Percentiles rank a stretch among this genome's conserved stretches.
Conservation (phyloP, 257 asterid species). For the Nicotiana tabacum region DNA sequence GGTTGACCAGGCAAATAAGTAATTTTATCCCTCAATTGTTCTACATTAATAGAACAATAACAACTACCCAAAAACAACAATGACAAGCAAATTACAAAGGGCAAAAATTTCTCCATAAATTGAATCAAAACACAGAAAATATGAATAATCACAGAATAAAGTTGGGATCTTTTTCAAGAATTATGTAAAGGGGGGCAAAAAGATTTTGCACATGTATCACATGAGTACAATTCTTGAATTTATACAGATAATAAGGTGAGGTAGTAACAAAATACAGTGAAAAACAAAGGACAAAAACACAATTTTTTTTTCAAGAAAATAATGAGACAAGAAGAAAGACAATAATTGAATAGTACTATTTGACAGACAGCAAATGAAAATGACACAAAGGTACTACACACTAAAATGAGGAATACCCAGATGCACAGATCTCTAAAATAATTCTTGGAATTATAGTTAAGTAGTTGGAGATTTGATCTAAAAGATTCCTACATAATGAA, state of each 20-base stretch:
- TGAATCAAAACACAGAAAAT: neutral
- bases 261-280: neutral
- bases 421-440: slow-evolving; percentile 4
- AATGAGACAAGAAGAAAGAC: neutral
- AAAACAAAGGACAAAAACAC: neutral
- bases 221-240: neutral
- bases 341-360: neutral
- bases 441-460: neutral
- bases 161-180: neutral
- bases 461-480: neutral
- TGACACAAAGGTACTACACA: neutral
- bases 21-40: slow-evolving; percentile 76
- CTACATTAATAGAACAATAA: slow-evolving; percentile 38
- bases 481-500: neutral
- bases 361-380: neutral
- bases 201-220: neutral
- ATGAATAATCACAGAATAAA: neutral
- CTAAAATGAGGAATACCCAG: neutral
- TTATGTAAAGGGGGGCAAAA: neutral
- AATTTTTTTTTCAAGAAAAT: neutral
- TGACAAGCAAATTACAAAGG: slow-evolving; percentile 7
- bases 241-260: neutral
- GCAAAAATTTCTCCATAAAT: slow-evolving; percentile 14
- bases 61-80: slow-evolving; percentile 37
- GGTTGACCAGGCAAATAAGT: slow-evolving; percentile 87